Conservation (phyloP, 2,329 filamentous ascomycete genomes). For the Sporothrix humicola region DNA sequence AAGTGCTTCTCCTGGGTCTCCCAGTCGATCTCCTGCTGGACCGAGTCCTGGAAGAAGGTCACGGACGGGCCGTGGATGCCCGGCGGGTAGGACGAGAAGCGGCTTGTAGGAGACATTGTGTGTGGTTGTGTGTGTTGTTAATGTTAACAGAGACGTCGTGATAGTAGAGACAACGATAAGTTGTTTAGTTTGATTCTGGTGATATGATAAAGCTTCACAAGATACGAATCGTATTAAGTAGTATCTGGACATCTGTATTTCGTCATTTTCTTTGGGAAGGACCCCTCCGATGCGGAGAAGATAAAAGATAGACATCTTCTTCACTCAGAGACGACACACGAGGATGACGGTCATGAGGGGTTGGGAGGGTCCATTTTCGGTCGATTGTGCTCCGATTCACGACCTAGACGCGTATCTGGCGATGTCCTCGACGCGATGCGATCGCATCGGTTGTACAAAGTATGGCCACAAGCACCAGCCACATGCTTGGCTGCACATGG, state of each 20-base stretch:
- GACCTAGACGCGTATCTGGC: background rate
- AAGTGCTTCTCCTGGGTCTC: slow-evolving; percentile 20
- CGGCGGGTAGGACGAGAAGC: slow-evolving; percentile 12
- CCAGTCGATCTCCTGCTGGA: slow-evolving; percentile 23
- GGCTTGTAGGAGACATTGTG: slow-evolving; percentile 7
- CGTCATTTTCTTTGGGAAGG: background rate
- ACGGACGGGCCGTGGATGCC: slow-evolving; percentile 25
- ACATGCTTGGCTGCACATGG: background rate
- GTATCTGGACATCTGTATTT: background rate
- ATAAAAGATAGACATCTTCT: background rate
- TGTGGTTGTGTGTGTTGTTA: background rate
- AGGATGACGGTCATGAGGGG: background rate
- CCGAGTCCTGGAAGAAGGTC: slow-evolving; percentile 11
- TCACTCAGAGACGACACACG: background rate
- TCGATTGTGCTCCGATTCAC: background rate
- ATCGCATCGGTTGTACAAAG: slow-evolving; percentile 14
- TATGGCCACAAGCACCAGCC: background rate
- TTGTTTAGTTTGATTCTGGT: background rate
- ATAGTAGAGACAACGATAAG: background rate
- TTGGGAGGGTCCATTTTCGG: background rate
- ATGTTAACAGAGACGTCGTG: background rate
- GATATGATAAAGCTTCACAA: slow-evolving; percentile 21
- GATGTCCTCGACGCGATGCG: slow-evolving; percentile 18
- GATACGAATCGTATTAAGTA: slow-evolving; percentile 16
- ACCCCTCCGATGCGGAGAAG: slow-evolving; percentile 2